Base-by-base conservation (phyloP, 345 rosid species). In the Hibiscus trionum region DNA sequence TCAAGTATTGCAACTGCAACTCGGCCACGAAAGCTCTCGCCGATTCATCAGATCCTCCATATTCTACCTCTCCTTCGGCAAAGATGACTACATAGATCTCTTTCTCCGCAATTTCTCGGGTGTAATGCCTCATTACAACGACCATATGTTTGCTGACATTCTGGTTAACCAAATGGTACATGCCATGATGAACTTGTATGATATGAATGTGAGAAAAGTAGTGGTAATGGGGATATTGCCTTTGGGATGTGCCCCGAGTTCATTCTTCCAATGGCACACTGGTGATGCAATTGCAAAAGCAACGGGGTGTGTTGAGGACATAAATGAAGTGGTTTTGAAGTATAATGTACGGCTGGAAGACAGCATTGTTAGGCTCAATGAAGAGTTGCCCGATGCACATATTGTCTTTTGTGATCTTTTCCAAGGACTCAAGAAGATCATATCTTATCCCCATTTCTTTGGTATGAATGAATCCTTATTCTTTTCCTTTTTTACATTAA, bases 21-120 rank as follows among this genome's bases (percentile, higher is more conserved):
- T 87, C 0, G 66, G 82, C 0, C 78, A 77, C 61, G 77, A 74
- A 21, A 64, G 16, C 42, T 78, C 85, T 16, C 73, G 63, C 10
- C 44, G 60, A 16, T 80, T 79, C 49, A 72, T 84, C 66, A 63
- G 75, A 69, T 85, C 91, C 42, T 84, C 93, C 10, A 15, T 87
- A 7, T 76, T 86, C 56, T 89, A 85, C 87, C 89, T 89, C 29
- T 85, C 93, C 10, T 89, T 89, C 47, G 93, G 93, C 39, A 85
- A 83, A 81, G 87, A 89, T 12, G 93, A 89, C 68, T 89, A 85
- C 67, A 72, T 79, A 8, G 81, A 85, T 27, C 82, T 81, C 62
- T 85, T 85, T 70, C 91, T 89, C 49, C 77, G 60, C 52, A 85
- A 80, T 47, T 61, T 79, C 49, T 78, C 86, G 0, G 86, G 88